Evolutionary conservation across 345 rosid species (phyloP).

Genomic region (Raphanus raphanistrum): DNA sequence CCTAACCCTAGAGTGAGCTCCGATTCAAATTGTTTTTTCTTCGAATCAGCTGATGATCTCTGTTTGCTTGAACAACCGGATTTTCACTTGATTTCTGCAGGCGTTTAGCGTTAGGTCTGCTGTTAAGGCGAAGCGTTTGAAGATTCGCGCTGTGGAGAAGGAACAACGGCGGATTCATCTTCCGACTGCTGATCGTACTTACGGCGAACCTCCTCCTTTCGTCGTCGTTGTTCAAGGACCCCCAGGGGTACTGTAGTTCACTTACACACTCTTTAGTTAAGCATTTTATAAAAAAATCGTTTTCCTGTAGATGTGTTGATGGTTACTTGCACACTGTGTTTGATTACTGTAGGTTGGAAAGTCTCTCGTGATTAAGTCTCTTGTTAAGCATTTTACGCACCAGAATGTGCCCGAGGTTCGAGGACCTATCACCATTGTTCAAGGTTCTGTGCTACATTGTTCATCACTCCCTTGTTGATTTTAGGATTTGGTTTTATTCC

Average conservation of each 20-base stretch:
- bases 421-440: constrained; percentile 86
- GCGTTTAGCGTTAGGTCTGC: constrained; percentile 71
- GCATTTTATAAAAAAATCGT: too few relatives aligned
- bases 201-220: constrained; percentile 76
- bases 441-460: constrained; percentile 50
- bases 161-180: constrained; percentile 83
- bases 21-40: neutral
- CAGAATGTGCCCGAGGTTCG: constrained; percentile 85
- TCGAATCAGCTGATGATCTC: neutral
- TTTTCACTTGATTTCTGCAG: constrained; percentile 32
- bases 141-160: constrained; percentile 73
- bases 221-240: constrained; percentile 96
- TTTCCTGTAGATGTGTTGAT: neutral
- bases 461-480: neutral
- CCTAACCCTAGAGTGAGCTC: constrained; percentile 63
- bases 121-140: constrained; percentile 62
- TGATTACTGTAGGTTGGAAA: constrained; percentile 71
- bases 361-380: constrained; percentile 77
- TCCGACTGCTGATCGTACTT: constrained; percentile 75
- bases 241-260: constrained; percentile 55
- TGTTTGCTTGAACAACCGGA: neutral
- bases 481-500: constrained; percentile 16
- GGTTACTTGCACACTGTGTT: neutral
- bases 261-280: neutral
- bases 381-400: constrained; percentile 72